Evolutionary conservation across 164 flowering plant species (phyloP).

Genomic region (Santalum album): DNA sequence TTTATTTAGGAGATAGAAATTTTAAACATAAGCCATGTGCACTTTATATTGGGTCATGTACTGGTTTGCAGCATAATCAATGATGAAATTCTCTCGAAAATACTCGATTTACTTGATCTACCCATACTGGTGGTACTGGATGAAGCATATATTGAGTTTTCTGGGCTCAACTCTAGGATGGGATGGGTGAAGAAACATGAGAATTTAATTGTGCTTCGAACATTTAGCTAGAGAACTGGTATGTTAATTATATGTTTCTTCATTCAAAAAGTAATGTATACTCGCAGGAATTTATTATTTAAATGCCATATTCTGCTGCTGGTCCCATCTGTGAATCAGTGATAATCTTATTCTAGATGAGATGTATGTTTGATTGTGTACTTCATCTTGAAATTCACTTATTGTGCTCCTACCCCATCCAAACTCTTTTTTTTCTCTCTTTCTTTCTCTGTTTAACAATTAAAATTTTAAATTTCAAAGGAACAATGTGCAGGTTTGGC

Average conservation of each 20-base stretch:
- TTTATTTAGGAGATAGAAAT: too few species aligned
- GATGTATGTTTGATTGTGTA: not conserved
- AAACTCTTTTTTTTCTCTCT: too few species aligned
- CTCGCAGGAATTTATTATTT: too few species aligned
- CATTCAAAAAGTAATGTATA: not conserved
- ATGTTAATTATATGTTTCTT: slow-evolving; percentile 8
- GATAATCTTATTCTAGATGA: too few species aligned
- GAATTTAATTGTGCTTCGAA: slow-evolving; percentile 86
- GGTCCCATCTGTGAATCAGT: too few species aligned
- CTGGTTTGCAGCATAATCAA: slow-evolving; percentile 55
- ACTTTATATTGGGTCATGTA: too few species aligned
- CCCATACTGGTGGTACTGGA: slow-evolving; percentile 91
- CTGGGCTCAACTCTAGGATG: slow-evolving; percentile 79
- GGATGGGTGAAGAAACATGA: slow-evolving; percentile 89
- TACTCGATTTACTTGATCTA: slow-evolving; percentile 59
- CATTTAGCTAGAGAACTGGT: slow-evolving; percentile 99
- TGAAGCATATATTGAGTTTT: slow-evolving; percentile 96
- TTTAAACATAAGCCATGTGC: too few species aligned
- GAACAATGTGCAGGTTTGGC: slow-evolving; percentile 64
- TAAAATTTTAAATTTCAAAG: slow-evolving; percentile 1
- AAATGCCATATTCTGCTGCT: too few species aligned
- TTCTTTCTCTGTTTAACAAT: not conserved
- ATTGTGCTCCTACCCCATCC: too few species aligned
- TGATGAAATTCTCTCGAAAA: slow-evolving; percentile 68
- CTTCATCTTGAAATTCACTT: not conserved